Conservation (phyloP, 192 early-diverging fungal genomes). For the Coemansia sp. region DNA sequence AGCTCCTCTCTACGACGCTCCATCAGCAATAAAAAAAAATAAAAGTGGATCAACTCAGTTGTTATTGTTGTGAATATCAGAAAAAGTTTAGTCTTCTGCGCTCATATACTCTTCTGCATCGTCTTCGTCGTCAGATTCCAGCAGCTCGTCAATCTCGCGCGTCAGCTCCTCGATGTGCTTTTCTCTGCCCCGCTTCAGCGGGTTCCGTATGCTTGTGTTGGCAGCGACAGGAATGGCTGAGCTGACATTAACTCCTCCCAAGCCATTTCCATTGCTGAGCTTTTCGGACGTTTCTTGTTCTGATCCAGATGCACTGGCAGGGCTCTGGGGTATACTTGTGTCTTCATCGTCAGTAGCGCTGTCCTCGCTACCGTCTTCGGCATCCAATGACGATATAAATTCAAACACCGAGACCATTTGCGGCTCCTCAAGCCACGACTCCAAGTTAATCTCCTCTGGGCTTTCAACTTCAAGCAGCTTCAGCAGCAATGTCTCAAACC, state of each 20-base stretch:
- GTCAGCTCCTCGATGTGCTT: slow-evolving; percentile 43
- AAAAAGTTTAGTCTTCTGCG: slow-evolving; percentile 14
- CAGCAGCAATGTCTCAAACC: slow-evolving; percentile 59
- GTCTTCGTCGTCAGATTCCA: slow-evolving; percentile 30
- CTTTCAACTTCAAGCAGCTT: slow-evolving; percentile 55
- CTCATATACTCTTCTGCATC: slow-evolving; percentile 20
- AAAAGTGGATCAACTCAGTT: too few relatives aligned
- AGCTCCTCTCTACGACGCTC: slow-evolving; percentile 76
- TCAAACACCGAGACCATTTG: slow-evolving; percentile 51
- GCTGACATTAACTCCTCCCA: slow-evolving; percentile 3
- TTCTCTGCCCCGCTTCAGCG: slow-evolving; percentile 37
- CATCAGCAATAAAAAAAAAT: slow-evolving; percentile 36
- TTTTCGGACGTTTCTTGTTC: slow-evolving; percentile 20
- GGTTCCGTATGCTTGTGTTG: slow-evolving; percentile 20
- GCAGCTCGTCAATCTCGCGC: slow-evolving; percentile 49
- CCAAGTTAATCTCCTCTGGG: slow-evolving; percentile 36
- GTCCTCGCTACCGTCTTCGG: slow-evolving; percentile 7
- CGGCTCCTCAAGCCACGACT: slow-evolving; percentile 51
- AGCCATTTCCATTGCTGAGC: not conserved
- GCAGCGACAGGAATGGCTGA: slow-evolving; percentile 36
- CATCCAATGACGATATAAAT: slow-evolving; percentile 42
- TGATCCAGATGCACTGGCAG: slow-evolving; percentile 3
- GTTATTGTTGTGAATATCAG: too few relatives aligned
- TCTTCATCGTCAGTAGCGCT: slow-evolving; percentile 17
- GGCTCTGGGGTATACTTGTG: not conserved